phyloP scores from a whole-genome alignment of 2,329 filamentous ascomycete species.

The Cercospora beticola region DNA sequence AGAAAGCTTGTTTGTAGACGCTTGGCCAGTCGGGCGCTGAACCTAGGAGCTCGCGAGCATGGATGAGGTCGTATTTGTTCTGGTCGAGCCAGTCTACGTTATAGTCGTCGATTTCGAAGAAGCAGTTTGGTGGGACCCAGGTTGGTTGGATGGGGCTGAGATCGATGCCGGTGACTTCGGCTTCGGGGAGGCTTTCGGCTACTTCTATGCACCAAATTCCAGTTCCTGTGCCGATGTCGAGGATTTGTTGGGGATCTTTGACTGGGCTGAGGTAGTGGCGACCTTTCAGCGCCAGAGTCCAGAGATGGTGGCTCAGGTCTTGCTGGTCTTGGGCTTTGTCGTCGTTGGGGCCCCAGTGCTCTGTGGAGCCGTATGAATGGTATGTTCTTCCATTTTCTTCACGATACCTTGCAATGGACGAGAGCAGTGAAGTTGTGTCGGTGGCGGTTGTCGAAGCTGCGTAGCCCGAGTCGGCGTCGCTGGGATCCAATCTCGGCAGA shows the following conservation, averaged over 20 bases:
- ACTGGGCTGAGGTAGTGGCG: constrained; percentile 12
- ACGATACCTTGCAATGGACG: constrained; percentile 19
- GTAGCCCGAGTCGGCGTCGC: constrained; percentile 18
- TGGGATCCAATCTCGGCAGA: constrained; percentile 11
- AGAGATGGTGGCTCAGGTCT: constrained; percentile 22
- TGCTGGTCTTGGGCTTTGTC: constrained; percentile 22
- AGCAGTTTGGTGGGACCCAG: constrained; percentile 39
- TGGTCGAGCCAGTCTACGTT: constrained; percentile 39
- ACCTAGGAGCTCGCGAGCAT: constrained; percentile 35
- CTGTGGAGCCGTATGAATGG: constrained; percentile 19
- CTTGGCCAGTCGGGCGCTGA: constrained; percentile 25
- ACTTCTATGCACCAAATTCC: constrained; percentile 35
- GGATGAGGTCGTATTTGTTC: constrained; percentile 42
- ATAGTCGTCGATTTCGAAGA: constrained; percentile 43
- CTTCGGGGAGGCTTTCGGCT: constrained; percentile 28
- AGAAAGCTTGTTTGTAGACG: constrained; percentile 21
- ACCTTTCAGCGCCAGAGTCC: constrained; percentile 18
- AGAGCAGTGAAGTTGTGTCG: constrained; percentile 22
- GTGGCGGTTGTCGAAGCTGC: constrained; percentile 14
- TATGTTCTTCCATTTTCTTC: constrained; percentile 21
- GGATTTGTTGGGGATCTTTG: constrained; percentile 9
- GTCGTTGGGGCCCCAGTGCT: constrained; percentile 25
- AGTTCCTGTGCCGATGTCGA: constrained; percentile 20
- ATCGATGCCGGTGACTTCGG: constrained; percentile 46
- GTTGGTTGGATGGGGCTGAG: constrained; percentile 40